A percentile compares a stretch with the other conserved stretches of the same genome.
phyloP scores from a whole-genome alignment of 805 yeast species.

The Candida rishiriensis region DNA sequence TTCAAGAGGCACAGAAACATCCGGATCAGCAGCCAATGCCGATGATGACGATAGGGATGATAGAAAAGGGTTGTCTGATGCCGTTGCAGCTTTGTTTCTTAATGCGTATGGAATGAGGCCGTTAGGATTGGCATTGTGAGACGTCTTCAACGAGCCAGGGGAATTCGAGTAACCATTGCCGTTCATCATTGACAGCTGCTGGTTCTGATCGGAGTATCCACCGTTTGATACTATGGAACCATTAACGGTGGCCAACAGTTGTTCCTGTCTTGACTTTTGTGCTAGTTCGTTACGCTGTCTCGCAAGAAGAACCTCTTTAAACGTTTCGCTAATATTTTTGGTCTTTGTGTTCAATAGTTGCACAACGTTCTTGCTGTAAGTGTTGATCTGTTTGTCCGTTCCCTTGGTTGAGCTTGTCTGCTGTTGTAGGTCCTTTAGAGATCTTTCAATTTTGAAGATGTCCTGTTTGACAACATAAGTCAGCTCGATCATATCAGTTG shows the following conservation, averaged over 20 bases:
- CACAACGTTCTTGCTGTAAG: constrained; percentile 82
- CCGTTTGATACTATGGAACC: too few relatives aligned
- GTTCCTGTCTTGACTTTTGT: constrained; percentile 77
- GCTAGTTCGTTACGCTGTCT: constrained; percentile 82
- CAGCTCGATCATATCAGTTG: constrained; percentile 87
- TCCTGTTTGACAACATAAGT: constrained; percentile 87
- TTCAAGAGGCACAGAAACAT: constrained; percentile 31
- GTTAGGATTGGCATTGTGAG: constrained; percentile 3
- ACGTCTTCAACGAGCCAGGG: constrained; percentile 4
- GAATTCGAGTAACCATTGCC: constrained; percentile 8
- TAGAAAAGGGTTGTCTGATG: constrained; percentile 36
- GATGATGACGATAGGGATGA: constrained; percentile 15
- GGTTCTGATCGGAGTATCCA: neutral
- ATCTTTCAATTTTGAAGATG: constrained; percentile 73
- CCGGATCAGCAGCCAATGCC: constrained; percentile 20
- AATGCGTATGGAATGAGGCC: constrained; percentile 25
- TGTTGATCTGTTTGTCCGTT: constrained; percentile 59
- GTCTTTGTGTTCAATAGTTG: constrained; percentile 83
- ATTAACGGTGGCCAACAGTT: constrained; percentile 58
- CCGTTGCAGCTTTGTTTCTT: constrained; percentile 15
- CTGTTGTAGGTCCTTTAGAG: constrained; percentile 56
- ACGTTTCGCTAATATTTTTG: constrained; percentile 88
- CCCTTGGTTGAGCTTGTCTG: constrained; percentile 37
- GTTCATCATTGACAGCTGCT: constrained; percentile 8
- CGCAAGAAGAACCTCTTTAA: constrained; percentile 81